Base-by-base conservation (phyloP, 106 monocot species). In the Posidonia australis region DNA sequence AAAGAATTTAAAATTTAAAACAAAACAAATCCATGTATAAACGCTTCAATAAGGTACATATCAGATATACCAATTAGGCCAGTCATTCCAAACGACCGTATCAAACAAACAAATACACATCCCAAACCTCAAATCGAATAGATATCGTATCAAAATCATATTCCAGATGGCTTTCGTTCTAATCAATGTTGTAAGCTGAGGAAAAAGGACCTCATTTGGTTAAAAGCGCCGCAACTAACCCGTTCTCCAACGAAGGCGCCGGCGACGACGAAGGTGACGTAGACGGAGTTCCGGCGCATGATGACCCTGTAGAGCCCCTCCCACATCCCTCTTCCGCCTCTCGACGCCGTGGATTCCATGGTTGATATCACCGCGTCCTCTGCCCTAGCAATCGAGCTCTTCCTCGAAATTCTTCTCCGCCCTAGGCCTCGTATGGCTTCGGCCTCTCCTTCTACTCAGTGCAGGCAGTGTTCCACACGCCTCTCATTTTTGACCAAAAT, bases 231-330 rank as follows among this genome's bases (percentile, higher is more conserved):
- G 9, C 20, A 18, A 53, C 31, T 45, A 21, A 90, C 85, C 85
- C 85, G 71, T 55, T 90, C 90, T 9, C 90, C 85, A 46, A 66
- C 64, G 67, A 90, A 90, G 44, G 90, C 90, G 44, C 85, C 85
- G 65, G 80, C 78, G 57, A 90, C 57, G 77, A 89, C 76, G 78
- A 89, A 89, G 63, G 89, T 89, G 64, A 89, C 85, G 70, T 89
- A 89, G 78, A 90, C 76, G 64, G 90, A 90, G 70, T 86, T 90
- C 49, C 90, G 77, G 29, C 85, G 85, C 90, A 90, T 90, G 23
- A 86, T 52, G 16, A 90, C 51, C 53, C 82, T 80, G 65, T 90
- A 90, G 11, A 90, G 72, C 3, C 76, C 76, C 11, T 90, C 90
- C 75, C 77, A 85, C 16, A 78, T 25, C 20, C 51, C 82, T 61